Base-by-base conservation (phyloP, 306 rosid genomes). In the Castanopsis chinensis region DNA sequence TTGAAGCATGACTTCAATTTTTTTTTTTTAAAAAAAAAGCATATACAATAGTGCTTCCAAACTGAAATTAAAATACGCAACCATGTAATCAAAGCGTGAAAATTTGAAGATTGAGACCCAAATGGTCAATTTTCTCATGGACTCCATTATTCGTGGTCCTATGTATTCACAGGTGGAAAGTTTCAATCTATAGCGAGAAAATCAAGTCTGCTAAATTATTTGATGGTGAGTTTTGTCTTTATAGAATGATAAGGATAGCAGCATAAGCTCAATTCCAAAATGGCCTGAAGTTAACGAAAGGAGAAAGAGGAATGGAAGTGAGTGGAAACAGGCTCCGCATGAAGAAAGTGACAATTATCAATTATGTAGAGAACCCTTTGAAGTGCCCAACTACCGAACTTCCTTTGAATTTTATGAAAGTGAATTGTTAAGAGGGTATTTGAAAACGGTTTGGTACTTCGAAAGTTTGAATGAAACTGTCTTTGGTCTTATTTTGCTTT, bases 371-470 rank as follows among this genome's bases (percentile, higher is more conserved):
- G 78, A 71, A 70, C 59, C 73, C 43, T 19, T 15, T 71, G 53
- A 57, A 74, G 79, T 79, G 79, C 79, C 65, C 78, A 80, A 73
- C 84, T 15, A 82, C 84, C 84, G n/a, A 49, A 51, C 77, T 73
- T 59, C 68, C 76, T 28, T 86, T 84, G 80, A 80, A 80, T 77
- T 86, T 87, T 76, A 49, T 59, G 41, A 27, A 60, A 12, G 72
- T 33, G 72, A 13, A 19, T 9, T 6, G 3, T 1, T 19, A 1
- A 7, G 2, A 6, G 65, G 53, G 61, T 52, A 45, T 61, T 51
- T 55, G 63, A 30, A 70, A 28, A 32, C 69, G 19, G 68, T 63
- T 79, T 35, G 74, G 78, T 73, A 43, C 83, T 73, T 79, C 52
- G 78, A 72, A 73, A 54, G 67, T 49, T 32, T 72, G 63, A 27